Conservation (phyloP, 768 basidiomycete genomes). For the Hebeloma cylindrosporum region DNA sequence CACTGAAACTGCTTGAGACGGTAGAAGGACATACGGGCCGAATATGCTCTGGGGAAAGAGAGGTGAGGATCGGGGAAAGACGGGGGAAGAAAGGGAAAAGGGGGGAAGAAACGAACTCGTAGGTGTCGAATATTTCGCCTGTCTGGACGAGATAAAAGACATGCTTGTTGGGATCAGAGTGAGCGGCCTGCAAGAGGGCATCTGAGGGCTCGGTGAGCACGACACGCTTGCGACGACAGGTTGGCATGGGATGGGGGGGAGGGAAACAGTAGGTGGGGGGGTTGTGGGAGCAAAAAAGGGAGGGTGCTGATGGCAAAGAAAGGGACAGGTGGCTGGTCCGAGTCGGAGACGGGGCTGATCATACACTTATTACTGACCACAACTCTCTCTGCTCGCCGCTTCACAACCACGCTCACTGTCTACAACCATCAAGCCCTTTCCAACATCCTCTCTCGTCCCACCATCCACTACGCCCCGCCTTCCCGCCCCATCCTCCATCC, state of each 20-base stretch:
- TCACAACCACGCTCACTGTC: background rate
- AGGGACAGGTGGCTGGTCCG: slow-evolving; percentile 64
- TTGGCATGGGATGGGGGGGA: slow-evolving; percentile 58
- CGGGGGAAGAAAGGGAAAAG: slow-evolving; percentile 13
- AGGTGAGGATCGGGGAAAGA: slow-evolving; percentile 22
- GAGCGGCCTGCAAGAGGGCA: slow-evolving; percentile 62
- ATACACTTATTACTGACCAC: slow-evolving; percentile 27
- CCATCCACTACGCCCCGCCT: too few relatives aligned
- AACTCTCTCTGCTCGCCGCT: slow-evolving; percentile 9
- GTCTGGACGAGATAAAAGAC: slow-evolving; percentile 94
- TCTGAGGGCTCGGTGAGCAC: slow-evolving; percentile 82
- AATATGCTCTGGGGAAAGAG: slow-evolving; percentile 59
- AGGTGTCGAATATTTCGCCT: slow-evolving; percentile 95
- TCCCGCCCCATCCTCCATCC: background rate
- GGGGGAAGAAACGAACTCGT: slow-evolving; percentile 67
- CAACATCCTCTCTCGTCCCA: slow-evolving; percentile 10
- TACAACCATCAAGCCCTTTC: slow-evolving; percentile 21
- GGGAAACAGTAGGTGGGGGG: slow-evolving; percentile 25
- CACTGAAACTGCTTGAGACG: slow-evolving; percentile 93
- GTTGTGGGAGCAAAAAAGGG: slow-evolving; percentile 41
- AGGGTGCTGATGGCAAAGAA: slow-evolving; percentile 53
- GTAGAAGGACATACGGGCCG: slow-evolving; percentile 93
- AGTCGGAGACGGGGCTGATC: slow-evolving; percentile 46
- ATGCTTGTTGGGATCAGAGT: slow-evolving; percentile 63
- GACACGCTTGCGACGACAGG: slow-evolving; percentile 87